Evolutionary conservation across 257 asterid species (phyloP).

Genomic region (Verbena officinalis): DNA sequence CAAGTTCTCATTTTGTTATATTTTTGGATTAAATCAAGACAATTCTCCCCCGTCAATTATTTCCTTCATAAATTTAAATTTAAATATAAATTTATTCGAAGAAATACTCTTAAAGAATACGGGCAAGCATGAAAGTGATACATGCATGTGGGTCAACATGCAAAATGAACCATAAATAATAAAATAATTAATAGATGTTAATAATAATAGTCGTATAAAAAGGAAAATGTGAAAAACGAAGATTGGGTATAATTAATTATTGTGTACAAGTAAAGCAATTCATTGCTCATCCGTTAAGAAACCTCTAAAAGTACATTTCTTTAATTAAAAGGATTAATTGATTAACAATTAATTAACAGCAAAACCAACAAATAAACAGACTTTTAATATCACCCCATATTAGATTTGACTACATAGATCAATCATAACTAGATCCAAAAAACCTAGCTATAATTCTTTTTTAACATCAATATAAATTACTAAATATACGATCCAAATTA

Average conservation of each 20-base stretch:
- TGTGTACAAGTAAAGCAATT: slow-evolving; percentile 59
- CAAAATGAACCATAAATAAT: background rate
- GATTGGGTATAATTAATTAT: slow-evolving; percentile 27
- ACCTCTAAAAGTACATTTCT: slow-evolving; percentile 33
- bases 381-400: background rate
- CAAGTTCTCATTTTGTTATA: too few species aligned
- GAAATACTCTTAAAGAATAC: too few species aligned
- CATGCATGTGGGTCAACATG: slow-evolving; percentile 21
- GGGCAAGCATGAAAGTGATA: background rate
- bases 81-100: too few species aligned
- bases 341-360: slow-evolving; percentile 9
- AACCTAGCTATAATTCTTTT: too few species aligned
- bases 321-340: slow-evolving; percentile 12
- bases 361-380: background rate
- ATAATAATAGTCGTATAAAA: background rate
- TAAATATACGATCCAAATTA: too few species aligned
- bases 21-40: too few species aligned
- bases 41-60: too few species aligned
- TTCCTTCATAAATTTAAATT: too few species aligned
- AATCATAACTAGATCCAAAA: too few species aligned
- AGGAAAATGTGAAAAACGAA: background rate
- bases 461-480: too few species aligned
- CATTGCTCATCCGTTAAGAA: slow-evolving; percentile 57
- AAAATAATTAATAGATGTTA: background rate
- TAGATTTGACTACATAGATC: background rate